Conservation (phyloP, 768 basidiomycete genomes). For the Agaricus blazei region DNA sequence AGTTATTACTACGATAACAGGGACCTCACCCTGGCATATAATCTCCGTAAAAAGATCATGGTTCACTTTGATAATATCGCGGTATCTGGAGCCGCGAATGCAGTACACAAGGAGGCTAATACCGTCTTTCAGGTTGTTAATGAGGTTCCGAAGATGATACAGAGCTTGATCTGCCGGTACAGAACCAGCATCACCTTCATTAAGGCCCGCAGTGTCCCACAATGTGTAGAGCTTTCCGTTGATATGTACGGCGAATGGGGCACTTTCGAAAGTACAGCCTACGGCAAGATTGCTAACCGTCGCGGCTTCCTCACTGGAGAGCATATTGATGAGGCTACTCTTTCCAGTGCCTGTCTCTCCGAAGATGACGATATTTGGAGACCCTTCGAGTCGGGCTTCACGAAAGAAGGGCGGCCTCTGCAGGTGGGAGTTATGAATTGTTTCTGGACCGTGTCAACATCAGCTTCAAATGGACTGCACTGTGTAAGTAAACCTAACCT, state of each 20-base stretch:
- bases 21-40: conserved; percentile 7
- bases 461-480: no score
- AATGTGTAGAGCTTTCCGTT: conserved; percentile 20
- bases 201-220: conserved; percentile 36
- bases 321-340: conserved; percentile 37
- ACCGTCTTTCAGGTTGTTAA: conserved; percentile 29
- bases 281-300: conserved; percentile 23
- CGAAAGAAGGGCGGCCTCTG: no score
- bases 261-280: conserved; percentile 30
- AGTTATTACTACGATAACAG: conserved; percentile 9
- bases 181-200: conserved; percentile 25
- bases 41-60: conserved; percentile 9
- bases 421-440: no score
- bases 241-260: conserved; percentile 21
- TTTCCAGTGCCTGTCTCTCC: conserved; percentile 37
- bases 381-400: no score
- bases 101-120: conserved; percentile 35
- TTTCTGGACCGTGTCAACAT: no score
- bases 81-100: conserved; percentile 10
- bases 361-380: conserved; percentile 27
- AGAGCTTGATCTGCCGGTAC: conserved; percentile 18
- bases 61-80: conserved; percentile 10
- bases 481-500: no score
- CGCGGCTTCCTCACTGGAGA: conserved; percentile 24
- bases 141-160: conserved; percentile 20